Evolutionary conservation across 345 rosid genomes (phyloP).

Genomic region (Eucalyptus microcorys): DNA sequence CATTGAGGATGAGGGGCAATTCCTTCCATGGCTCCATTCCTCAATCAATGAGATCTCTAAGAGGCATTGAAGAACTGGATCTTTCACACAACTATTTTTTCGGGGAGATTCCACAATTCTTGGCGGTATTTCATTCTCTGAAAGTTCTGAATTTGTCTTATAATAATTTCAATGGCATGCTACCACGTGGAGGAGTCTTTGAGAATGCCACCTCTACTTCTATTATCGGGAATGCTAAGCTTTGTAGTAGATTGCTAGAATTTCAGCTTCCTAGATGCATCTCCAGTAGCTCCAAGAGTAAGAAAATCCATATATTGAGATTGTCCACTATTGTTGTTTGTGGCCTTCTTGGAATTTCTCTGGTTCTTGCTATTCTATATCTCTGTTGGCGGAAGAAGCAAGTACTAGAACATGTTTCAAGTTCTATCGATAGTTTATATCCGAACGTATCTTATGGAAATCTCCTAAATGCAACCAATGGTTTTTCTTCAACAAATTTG

Average conservation of each 20-base stretch:
- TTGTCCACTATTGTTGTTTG: neutral
- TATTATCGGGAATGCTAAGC: neutral
- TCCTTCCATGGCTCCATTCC: neutral
- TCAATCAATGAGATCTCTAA: neutral
- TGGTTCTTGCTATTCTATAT: neutral
- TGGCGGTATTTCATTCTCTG: neutral
- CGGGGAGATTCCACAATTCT: neutral
- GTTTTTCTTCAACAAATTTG: neutral
- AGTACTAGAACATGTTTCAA: neutral
- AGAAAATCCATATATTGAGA: neutral
- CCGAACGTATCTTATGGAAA: rapidly evolving
- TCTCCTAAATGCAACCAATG: neutral
- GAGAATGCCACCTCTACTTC: neutral
- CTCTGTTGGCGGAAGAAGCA: neutral
- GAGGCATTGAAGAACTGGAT: neutral
- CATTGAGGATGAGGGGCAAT: neutral
- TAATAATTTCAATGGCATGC: neutral
- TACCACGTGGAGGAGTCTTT: neutral
- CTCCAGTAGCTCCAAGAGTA: neutral
- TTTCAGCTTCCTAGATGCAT: neutral
- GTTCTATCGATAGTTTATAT: neutral
- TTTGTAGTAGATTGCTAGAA: neutral
- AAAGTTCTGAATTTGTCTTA: neutral
- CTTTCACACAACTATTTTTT: neutral
- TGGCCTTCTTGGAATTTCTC: neutral